These are phyloP conservation scores for Kwoniella botswanensis DNA, from an alignment of 768 basidiomycete species.

Conservation along the genomic window DNA sequence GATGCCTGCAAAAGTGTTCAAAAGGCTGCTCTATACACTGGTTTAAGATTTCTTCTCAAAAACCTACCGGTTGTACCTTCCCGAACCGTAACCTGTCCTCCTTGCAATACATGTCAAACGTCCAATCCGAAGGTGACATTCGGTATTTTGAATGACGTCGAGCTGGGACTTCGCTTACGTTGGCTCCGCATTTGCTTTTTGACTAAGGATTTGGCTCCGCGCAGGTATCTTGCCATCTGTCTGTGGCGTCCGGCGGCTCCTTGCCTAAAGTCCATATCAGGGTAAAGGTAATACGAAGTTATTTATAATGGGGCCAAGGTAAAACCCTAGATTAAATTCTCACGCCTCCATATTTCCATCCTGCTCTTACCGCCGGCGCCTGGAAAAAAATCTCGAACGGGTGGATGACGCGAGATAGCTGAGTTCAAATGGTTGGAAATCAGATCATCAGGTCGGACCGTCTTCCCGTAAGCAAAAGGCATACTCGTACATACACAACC, in stretches of 20 bases:
- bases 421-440: neutral
- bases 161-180: neutral
- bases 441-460: neutral
- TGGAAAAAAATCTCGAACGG: too few species aligned
- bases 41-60: too few species aligned
- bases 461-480: neutral
- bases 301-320: constrained; percentile 4
- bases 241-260: too few species aligned
- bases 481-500: too few species aligned
- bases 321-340: constrained; percentile 6
- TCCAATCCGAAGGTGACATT: neutral
- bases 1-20: too few species aligned
- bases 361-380: constrained; percentile 2
- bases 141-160: neutral
- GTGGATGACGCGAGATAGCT: constrained; percentile 3
- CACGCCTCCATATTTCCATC: neutral
- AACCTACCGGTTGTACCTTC: too few species aligned
- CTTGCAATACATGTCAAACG: neutral
- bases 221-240: neutral
- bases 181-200: neutral
- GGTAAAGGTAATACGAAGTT: neutral
- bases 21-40: too few species aligned
- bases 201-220: neutral
- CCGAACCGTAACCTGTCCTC: too few species aligned
- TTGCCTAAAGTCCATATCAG: too few species aligned